These are phyloP conservation scores for Rostrohypoxylon terebratum DNA, from an alignment of 495 filamentous ascomycete species.

Conservation along the genomic window DNA sequence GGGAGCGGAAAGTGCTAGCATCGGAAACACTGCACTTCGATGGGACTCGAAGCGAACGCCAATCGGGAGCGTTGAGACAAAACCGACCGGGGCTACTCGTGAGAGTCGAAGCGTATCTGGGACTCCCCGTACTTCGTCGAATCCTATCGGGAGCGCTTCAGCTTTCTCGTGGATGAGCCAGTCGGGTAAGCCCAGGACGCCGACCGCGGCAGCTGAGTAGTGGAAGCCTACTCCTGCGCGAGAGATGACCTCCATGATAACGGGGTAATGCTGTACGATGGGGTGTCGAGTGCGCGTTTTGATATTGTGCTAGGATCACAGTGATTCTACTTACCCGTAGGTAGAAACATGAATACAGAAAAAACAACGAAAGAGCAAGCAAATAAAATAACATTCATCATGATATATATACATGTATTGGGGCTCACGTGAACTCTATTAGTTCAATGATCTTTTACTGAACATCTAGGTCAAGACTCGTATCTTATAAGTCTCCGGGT, in stretches of 20 bases:
- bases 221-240: background rate
- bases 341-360: slow-evolving; percentile 38
- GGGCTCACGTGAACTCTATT: background rate
- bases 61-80: slow-evolving; percentile 40
- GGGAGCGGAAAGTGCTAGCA: slow-evolving; percentile 48
- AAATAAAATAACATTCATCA: slow-evolving; percentile 22
- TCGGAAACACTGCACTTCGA: slow-evolving; percentile 46
- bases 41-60: slow-evolving; percentile 57
- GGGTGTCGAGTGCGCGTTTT: slow-evolving; percentile 21
- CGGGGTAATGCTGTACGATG: slow-evolving; percentile 31
- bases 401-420: background rate
- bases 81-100: slow-evolving; percentile 51
- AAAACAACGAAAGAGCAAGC: slow-evolving; percentile 32
- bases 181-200: slow-evolving; percentile 54
- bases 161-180: slow-evolving; percentile 90
- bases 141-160: slow-evolving; percentile 91
- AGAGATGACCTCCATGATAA: slow-evolving; percentile 19
- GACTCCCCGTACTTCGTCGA: slow-evolving; percentile 64
- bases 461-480: background rate
- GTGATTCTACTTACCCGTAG: slow-evolving; percentile 32
- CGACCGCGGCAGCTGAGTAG: slow-evolving; percentile 52
- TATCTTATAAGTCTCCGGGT: background rate
- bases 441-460: background rate
- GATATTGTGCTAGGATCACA: slow-evolving; percentile 21
- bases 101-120: slow-evolving; percentile 54